Conservation (phyloP, 1,284 basidiomycete genomes). For the Xerocomus amazonicus region DNA sequence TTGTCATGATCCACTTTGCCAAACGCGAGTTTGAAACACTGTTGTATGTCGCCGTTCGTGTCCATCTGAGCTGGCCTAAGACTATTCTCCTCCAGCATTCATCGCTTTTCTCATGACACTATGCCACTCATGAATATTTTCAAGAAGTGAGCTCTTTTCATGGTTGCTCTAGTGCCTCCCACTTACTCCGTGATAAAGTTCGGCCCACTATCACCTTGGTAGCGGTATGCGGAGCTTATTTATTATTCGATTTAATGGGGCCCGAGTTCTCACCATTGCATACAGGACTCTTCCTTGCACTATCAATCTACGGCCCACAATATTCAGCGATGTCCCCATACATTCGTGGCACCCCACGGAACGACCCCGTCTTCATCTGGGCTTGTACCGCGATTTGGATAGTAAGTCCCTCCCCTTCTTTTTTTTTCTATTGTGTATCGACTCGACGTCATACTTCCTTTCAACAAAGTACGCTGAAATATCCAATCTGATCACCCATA, state of each 20-base stretch:
- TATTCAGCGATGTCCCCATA: slow-evolving; percentile 59
- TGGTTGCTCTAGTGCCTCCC: accelerated
- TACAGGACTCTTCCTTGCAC: slow-evolving; percentile 67
- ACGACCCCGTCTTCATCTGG: slow-evolving; percentile 67
- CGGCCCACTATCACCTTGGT: slow-evolving; percentile 83
- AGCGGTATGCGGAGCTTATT: slow-evolving; percentile 47
- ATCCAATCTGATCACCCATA: slow-evolving; percentile 84
- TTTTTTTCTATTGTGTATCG: neutral
- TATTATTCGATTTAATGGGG: neutral
- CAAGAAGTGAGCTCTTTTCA: slow-evolving; percentile 67
- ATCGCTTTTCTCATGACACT: slow-evolving; percentile 92
- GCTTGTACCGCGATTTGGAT: slow-evolving; percentile 69
- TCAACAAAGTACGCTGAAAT: slow-evolving; percentile 71
- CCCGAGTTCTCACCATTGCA: neutral
- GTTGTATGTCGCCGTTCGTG: slow-evolving; percentile 52
- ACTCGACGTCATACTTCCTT: neutral
- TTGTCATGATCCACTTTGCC: slow-evolving; percentile 84
- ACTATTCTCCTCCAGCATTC: slow-evolving; percentile 52
- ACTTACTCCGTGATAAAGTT: slow-evolving; percentile 46
- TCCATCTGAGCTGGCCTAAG: slow-evolving; percentile 1
- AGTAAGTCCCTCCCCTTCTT: slow-evolving; percentile 46
- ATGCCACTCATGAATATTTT: slow-evolving; percentile 90
- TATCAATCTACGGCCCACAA: slow-evolving; percentile 74
- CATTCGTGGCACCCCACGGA: slow-evolving; percentile 66
- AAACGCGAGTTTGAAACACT: slow-evolving; percentile 95